phyloP scores from a whole-genome alignment of 345 rosid species.

The Gossypium mustelinum region DNA sequence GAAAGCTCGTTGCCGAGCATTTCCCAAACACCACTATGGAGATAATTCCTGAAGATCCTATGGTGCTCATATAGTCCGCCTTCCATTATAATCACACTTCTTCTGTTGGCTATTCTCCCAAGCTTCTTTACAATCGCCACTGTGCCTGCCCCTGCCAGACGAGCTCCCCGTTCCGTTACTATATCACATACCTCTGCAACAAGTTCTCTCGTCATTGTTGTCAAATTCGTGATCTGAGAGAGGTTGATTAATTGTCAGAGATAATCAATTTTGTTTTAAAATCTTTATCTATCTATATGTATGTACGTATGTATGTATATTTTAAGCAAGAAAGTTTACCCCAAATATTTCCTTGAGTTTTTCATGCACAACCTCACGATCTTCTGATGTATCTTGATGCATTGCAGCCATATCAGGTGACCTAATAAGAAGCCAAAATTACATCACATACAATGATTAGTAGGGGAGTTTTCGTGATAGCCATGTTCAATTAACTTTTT shows the following conservation, averaged over 20 bases:
- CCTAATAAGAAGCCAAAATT: slow-evolving; percentile 25
- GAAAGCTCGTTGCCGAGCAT: slow-evolving; percentile 40
- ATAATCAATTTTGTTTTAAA: not conserved
- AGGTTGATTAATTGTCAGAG: not conserved
- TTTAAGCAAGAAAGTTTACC: slow-evolving; percentile 18
- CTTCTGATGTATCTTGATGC: slow-evolving; percentile 67
- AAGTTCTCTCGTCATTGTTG: slow-evolving; percentile 39
- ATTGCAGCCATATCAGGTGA: slow-evolving; percentile 65
- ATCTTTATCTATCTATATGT: not conserved
- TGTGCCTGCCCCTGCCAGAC: slow-evolving; percentile 56
- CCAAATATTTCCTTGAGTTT: slow-evolving; percentile 53
- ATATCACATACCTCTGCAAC: slow-evolving; percentile 59
- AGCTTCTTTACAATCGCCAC: slow-evolving; percentile 68
- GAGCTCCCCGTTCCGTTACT: slow-evolving; percentile 62
- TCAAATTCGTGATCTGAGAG: slow-evolving; percentile 42
- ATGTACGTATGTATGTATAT: not conserved
- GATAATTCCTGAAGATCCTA: slow-evolving; percentile 54
- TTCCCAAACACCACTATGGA: slow-evolving; percentile 49
- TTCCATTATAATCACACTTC: slow-evolving; percentile 49
- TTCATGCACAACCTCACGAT: slow-evolving; percentile 35
- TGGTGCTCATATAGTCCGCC: slow-evolving; percentile 68
- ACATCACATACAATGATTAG: not conserved
- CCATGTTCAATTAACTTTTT: not conserved
- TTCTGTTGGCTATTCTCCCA: slow-evolving; percentile 46
- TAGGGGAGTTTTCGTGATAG: no score